These are phyloP conservation scores for Vanderwaltozyma verrucispora DNA, from an alignment of 805 yeast genomes.

Conservation along the genomic window DNA sequence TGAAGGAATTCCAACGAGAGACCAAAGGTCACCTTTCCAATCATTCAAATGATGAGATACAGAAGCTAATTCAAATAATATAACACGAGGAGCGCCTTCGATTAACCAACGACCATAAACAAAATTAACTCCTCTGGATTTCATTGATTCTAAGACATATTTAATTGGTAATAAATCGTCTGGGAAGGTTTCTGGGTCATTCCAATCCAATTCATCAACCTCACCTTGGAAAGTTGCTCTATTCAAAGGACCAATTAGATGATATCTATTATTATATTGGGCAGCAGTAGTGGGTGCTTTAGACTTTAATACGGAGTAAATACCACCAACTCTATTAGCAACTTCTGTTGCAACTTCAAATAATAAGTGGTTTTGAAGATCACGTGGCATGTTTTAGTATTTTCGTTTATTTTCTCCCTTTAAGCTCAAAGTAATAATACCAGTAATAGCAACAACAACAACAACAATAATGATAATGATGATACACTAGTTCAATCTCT, in stretches of 20 bases:
- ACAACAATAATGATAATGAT: no score
- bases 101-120: slow-evolving; percentile 94
- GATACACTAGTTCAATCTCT: no score
- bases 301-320: slow-evolving; percentile 90
- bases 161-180: slow-evolving; percentile 22
- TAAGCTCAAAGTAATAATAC: background rate
- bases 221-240: slow-evolving; percentile 64
- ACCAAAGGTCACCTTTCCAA: slow-evolving; percentile 94
- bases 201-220: slow-evolving; percentile 63
- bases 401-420: background rate
- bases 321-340: slow-evolving; percentile 96
- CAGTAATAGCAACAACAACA: no score
- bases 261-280: slow-evolving; percentile 80
- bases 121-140: slow-evolving; percentile 67
- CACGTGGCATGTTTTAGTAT: slow-evolving; percentile 50
- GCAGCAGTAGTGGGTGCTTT: slow-evolving; percentile 95
- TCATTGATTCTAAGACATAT: slow-evolving; percentile 63
- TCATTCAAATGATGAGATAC: slow-evolving; percentile 65
- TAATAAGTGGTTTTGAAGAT: slow-evolving; percentile 74
- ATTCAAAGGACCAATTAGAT: slow-evolving; percentile 79
- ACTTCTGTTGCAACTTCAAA: slow-evolving; percentile 97
- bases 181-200: slow-evolving; percentile 32
- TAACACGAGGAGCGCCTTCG: slow-evolving; percentile 93
- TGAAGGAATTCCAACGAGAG: slow-evolving; percentile 81
- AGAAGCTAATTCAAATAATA: slow-evolving; percentile 76